Conservation (phyloP, 78 protist species). For the Tieghemostelium lacteum region DNA sequence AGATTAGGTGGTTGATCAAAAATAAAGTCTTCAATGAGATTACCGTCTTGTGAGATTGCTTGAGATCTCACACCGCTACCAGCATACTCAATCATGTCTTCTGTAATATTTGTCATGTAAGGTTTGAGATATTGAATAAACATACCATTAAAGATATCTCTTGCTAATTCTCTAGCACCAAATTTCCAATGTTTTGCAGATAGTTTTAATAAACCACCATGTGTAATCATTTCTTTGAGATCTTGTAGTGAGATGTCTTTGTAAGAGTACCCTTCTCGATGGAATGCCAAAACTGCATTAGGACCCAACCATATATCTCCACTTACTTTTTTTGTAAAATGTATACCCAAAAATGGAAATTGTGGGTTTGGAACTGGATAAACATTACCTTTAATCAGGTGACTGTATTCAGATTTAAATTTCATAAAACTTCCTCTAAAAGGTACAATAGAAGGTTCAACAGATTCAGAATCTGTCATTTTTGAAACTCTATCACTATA, state of each 20-base stretch:
- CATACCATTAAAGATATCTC: not conserved
- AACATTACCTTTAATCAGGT: conserved; percentile 42
- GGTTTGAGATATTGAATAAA: conserved; percentile 19
- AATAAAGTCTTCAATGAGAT: conserved; percentile 79
- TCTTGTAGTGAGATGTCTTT: conserved; percentile 32
- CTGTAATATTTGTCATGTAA: conserved; percentile 24
- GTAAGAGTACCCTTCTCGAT: conserved; percentile 74
- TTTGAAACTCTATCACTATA: conserved; percentile 49
- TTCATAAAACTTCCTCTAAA: conserved; percentile 16
- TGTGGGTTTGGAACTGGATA: conserved; percentile 79
- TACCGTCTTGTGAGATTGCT: conserved; percentile 55
- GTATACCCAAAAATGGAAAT: conserved; percentile 82
- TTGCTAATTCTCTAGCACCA: conserved; percentile 34
- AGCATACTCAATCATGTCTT: conserved; percentile 34
- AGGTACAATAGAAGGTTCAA: conserved; percentile 65
- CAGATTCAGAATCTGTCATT: conserved; percentile 6
- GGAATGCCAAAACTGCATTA: conserved; percentile 79
- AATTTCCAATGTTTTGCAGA: conserved; percentile 32
- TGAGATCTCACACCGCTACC: conserved; percentile 73
- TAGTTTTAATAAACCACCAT: conserved; percentile 22
- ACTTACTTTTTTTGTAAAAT: conserved; percentile 63
- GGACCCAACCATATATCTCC: conserved; percentile 84
- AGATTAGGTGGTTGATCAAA: conserved; percentile 28
- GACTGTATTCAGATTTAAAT: conserved; percentile 25
- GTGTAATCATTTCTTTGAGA: not conserved